Evolutionary conservation across 495 filamentous ascomycete species (phyloP).

Genomic region (Hypoxylon subgilvum): DNA sequence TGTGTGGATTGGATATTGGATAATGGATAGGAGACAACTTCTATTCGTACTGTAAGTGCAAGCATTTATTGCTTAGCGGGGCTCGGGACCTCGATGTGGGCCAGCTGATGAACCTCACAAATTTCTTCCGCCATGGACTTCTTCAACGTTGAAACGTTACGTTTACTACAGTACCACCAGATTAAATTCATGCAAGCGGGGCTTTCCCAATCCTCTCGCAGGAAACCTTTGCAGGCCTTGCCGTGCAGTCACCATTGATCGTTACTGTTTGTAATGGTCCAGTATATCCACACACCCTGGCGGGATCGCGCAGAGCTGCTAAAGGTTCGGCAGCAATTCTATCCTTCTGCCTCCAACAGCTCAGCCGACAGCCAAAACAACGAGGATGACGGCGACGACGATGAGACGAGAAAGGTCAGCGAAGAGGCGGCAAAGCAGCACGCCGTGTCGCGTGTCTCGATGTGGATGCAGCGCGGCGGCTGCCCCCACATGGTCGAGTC

Average conservation of each 20-base stretch:
- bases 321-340: constrained; percentile 70
- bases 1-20: background rate
- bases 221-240: background rate
- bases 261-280: constrained; percentile 60
- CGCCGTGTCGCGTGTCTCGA: constrained; percentile 56
- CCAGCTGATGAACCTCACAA: constrained; percentile 2
- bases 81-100: constrained; percentile 5
- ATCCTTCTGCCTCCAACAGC: constrained; percentile 45
- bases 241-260: background rate
- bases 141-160: no score
- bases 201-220: background rate
- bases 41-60: background rate
- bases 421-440: constrained; percentile 34
- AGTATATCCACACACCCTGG: constrained; percentile 83
- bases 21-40: no score
- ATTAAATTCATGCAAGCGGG: constrained; percentile 12
- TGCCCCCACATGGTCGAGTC: constrained; percentile 83
- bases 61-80: background rate
- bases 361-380: constrained; percentile 8
- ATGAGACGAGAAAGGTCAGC: constrained; percentile 17
- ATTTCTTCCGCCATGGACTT: background rate
- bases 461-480: constrained; percentile 70
- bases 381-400: constrained; percentile 10
- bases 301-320: constrained; percentile 69
- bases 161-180: background rate